Base-by-base conservation (phyloP, 768 basidiomycete genomes). In the Suillus decipiens region DNA sequence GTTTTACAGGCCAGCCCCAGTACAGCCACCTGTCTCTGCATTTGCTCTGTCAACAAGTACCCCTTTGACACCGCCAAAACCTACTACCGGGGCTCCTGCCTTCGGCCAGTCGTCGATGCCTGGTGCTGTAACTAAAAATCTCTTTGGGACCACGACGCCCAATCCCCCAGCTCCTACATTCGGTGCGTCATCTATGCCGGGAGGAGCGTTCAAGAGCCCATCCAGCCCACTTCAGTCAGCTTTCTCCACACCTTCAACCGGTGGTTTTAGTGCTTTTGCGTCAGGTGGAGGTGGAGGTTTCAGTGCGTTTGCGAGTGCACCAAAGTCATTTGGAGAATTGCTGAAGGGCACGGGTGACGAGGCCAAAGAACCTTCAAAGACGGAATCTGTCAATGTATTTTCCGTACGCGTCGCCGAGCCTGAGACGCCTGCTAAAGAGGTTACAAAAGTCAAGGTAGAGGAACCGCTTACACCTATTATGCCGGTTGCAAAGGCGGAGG, bases 271-370 rank as follows among this genome's bases (percentile, higher is more conserved):
- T 39, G 66, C 71, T 10, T 78, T 73, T 61, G 63, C 55, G 4
- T 56, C 72, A 14, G 64, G 79, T 0, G 57, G 71, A 14, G 69
- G 75, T 2, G 77, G 81, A 34, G 86, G 79, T 2, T 89, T 89
- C 67, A 68, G 79, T 39, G 81, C 85, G 0, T 86, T 87, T 67
- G 80, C 82, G 15, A 81, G 81, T 1, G 59, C 76, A 4, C 63
- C 76, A 1, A 84, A 81, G 66, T 84, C 89, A 0, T 93, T 89
- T 66, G 73, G 78, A n/a, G 86, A 90, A 34, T 69, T 91, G 53
- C 74, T 90, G 62, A 83, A 85, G 70, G 72, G 66, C 17, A 77
- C 69, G 50, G 77, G 74, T 51, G 70, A 70, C 22, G 71, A 73
- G 24, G 54, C 71, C 8, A 71, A 70, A 28, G 28, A 39, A 53